Evolutionary conservation across 2,329 filamentous ascomycete species (phyloP).

Genomic region (Aspergillus sp.): DNA sequence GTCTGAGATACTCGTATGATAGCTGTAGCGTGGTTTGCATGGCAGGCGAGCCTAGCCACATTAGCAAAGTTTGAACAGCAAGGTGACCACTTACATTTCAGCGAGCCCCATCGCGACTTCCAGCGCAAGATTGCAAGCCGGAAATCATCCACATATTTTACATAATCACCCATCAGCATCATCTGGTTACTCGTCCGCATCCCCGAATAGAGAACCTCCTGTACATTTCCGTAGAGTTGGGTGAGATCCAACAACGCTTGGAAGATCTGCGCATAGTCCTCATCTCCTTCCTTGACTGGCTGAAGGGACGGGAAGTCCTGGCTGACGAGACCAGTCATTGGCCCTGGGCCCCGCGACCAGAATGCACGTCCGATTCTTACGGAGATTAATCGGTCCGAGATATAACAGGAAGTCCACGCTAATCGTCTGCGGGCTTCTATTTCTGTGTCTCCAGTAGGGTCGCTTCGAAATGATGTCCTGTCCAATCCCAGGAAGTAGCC

Average conservation of each 20-base stretch:
- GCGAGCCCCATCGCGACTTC: slow-evolving; percentile 71
- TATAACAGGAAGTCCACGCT: slow-evolving; percentile 72
- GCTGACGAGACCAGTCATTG: slow-evolving; percentile 66
- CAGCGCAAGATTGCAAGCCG: slow-evolving; percentile 69
- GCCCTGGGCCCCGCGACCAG: slow-evolving; percentile 73
- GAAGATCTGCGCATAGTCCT: slow-evolving; percentile 71
- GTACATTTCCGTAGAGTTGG: slow-evolving; percentile 73
- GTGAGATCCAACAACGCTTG: slow-evolving; percentile 74
- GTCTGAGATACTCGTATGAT: slow-evolving; percentile 72
- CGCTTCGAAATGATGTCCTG: slow-evolving; percentile 67
- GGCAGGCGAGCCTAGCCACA: slow-evolving; percentile 59
- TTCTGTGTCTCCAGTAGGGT: slow-evolving; percentile 62
- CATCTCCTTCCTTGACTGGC: slow-evolving; percentile 61
- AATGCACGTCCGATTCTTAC: slow-evolving; percentile 74
- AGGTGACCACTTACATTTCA: slow-evolving; percentile 58
- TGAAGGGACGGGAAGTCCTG: slow-evolving; percentile 71
- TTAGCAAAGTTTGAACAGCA: slow-evolving; percentile 19
- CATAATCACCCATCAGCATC: slow-evolving; percentile 72
- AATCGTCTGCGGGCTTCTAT: slow-evolving; percentile 67
- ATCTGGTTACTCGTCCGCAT: slow-evolving; percentile 71
- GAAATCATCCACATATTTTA: slow-evolving; percentile 77
- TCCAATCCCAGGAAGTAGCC: slow-evolving; percentile 74
- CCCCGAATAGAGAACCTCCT: slow-evolving; percentile 74
- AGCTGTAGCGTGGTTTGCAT: slow-evolving; percentile 71
- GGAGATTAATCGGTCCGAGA: slow-evolving; percentile 70